phyloP scores from a whole-genome alignment of 1,139 yeast species.

The Kodamaea sp. region DNA sequence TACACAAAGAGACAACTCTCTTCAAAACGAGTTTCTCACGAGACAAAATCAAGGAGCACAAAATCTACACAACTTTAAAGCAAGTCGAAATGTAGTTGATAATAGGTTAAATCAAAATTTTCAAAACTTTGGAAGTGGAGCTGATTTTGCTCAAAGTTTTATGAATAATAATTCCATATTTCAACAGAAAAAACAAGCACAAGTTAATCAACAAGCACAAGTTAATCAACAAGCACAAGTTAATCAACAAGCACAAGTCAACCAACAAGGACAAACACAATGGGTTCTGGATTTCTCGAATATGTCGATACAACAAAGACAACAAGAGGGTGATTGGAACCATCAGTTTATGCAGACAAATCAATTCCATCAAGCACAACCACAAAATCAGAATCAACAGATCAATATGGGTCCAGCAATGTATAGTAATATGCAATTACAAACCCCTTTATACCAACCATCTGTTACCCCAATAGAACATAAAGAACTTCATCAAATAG shows the following conservation, averaged over 20 bases:
- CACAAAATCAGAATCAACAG: conserved; percentile 9
- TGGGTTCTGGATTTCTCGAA: conserved; percentile 38
- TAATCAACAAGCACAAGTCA: conserved; percentile 12
- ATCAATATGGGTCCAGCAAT: conserved; percentile 2
- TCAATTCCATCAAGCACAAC: conserved; percentile 12
- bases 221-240: conserved; percentile 7
- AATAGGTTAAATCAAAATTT: conserved; percentile 33
- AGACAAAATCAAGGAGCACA: conserved; percentile 10
- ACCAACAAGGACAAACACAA: conserved; percentile 9
- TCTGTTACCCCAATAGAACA: conserved; percentile 22
- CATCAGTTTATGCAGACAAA: conserved; percentile 25
- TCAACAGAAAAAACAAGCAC: conserved; percentile 7
- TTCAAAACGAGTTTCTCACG: conserved; percentile 18
- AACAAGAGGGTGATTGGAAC: conserved; percentile 23
- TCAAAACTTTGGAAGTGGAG: conserved; percentile 24
- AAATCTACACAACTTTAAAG: conserved; percentile 7
- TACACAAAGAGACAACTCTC: conserved; percentile 22
- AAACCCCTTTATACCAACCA: conserved; percentile 1
- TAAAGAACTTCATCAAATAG: conserved; percentile 28
- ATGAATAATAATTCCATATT: conserved; percentile 14
- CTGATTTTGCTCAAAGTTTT: conserved; percentile 21
- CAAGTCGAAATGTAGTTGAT: conserved; percentile 19
- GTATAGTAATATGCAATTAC: conserved; percentile 1
- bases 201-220: conserved; percentile 1
- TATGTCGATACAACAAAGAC: conserved; percentile 17